These are phyloP conservation scores for Hanseniaspora singularis DNA, from an alignment of 805 yeast species.

Conservation along the genomic window DNA sequence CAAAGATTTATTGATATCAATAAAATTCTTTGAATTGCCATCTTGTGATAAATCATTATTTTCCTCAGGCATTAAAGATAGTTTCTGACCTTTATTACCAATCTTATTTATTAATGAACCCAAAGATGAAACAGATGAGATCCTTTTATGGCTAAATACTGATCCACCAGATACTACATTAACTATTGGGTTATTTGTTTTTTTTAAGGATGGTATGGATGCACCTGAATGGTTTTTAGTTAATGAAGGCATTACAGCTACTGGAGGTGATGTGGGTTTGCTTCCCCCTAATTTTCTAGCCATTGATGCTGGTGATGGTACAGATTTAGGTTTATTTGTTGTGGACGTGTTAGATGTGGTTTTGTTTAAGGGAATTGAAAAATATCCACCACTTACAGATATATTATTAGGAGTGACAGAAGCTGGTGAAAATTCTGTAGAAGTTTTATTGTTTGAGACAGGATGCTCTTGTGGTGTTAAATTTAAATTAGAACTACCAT, in stretches of 20 bases:
- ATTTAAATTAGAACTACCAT: neutral
- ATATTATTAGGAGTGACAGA: conserved; percentile 7
- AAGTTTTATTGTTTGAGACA: neutral
- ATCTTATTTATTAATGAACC: conserved; percentile 10
- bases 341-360: conserved; percentile 10
- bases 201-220: conserved; percentile 1
- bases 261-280: conserved; percentile 10
- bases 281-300: conserved; percentile 7
- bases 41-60: neutral
- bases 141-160: conserved; percentile 10
- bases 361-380: conserved; percentile 26
- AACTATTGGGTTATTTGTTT: neutral
- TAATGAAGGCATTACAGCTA: neutral
- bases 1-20: neutral
- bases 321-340: conserved; percentile 7
- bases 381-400: conserved; percentile 27
- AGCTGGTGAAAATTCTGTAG: conserved; percentile 21
- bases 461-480: neutral
- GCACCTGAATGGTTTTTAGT: neutral
- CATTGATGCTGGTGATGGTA: conserved; percentile 15
- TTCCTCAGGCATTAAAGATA: conserved; percentile 9
- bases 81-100: conserved; percentile 3
- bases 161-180: neutral
- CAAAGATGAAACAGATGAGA: conserved; percentile 10
- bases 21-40: neutral